A percentile compares a stretch with the other conserved stretches of the same genome.
Evolutionary conservation across 1,139 yeast genomes (phyloP).

Genomic region (Geotrichum fermentans): DNA sequence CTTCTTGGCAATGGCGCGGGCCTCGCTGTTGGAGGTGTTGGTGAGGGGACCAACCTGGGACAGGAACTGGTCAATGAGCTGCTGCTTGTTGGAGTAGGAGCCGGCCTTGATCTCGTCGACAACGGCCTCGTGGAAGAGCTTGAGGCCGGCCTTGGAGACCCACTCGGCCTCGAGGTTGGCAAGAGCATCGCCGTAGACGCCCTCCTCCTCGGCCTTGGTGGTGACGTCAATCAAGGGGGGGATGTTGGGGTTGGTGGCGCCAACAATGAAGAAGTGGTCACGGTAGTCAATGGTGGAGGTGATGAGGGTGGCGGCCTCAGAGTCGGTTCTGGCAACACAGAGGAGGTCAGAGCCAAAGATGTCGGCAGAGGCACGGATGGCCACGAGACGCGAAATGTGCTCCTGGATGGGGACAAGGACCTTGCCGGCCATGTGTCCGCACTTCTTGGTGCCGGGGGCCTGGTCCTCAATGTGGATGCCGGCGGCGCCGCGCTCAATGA

Average conservation of each 20-base stretch:
- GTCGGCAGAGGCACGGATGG: constrained; percentile 94
- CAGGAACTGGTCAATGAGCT: constrained; percentile 61
- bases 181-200: constrained; percentile 66
- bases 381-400: constrained; percentile 88
- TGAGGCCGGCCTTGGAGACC: constrained; percentile 77
- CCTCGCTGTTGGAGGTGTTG: constrained; percentile 72
- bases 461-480: constrained; percentile 98
- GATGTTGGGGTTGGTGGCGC: constrained; percentile 80
- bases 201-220: constrained; percentile 74
- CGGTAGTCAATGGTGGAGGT: constrained; percentile 91
- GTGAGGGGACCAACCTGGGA: constrained; percentile 70
- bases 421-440: constrained; percentile 98
- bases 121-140: constrained; percentile 88
- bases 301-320: constrained; percentile 93
- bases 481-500: constrained; percentile 97
- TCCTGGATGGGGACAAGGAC: constrained; percentile 96
- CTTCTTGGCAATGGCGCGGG: constrained; percentile 69
- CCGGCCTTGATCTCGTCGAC: constrained; percentile 72
- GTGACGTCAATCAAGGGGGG: constrained; percentile 71
- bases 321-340: constrained; percentile 91
- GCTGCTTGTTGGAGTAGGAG: constrained; percentile 56
- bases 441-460: constrained; percentile 97
- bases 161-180: constrained; percentile 76
- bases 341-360: constrained; percentile 81
- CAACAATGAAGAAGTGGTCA: constrained; percentile 89